Percentiles rank a stretch among this genome's conserved stretches.
Conservation (phyloP, 208 protist species). For the Trypanosoma theileri region DNA sequence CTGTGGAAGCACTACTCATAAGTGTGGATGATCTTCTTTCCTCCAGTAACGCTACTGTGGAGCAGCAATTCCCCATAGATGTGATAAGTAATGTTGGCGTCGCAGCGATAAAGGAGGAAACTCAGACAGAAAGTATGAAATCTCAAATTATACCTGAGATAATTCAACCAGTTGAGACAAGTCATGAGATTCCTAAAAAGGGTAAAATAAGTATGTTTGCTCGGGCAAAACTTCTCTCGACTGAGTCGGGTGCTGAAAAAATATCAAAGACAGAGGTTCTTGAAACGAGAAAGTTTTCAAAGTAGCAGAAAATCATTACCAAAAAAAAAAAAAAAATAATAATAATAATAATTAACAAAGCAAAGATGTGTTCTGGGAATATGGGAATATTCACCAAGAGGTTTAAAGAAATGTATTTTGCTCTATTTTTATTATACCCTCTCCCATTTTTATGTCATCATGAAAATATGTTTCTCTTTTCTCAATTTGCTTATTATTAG, state of each 20-base stretch:
- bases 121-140: neutral
- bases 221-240: conserved; percentile 28
- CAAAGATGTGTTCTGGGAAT: too few species aligned
- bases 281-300: conserved; percentile 16
- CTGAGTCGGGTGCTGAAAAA: neutral
- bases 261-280: conserved; percentile 8
- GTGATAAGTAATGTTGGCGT: neutral
- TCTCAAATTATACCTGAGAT: neutral
- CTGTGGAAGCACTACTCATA: conserved; percentile 7
- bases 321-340: neutral
- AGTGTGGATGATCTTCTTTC: conserved; percentile 25
- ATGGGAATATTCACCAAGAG: neutral
- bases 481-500: neutral
- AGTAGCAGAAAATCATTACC: neutral
- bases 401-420: neutral
- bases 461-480: conserved; percentile 3
- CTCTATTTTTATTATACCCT: neutral
- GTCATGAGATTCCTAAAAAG: neutral
- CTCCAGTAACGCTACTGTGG: neutral
- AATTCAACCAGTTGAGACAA: neutral
- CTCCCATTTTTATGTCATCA: too few species aligned
- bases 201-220: conserved; percentile 38
- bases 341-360: too few species aligned
- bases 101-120: neutral
- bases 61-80: neutral